Percentiles rank a stretch among this genome's conserved stretches.
Evolutionary conservation across 202 grass and related monocot genomes (phyloP).

Genomic region (Bolboschoenoplectus hybrid): DNA sequence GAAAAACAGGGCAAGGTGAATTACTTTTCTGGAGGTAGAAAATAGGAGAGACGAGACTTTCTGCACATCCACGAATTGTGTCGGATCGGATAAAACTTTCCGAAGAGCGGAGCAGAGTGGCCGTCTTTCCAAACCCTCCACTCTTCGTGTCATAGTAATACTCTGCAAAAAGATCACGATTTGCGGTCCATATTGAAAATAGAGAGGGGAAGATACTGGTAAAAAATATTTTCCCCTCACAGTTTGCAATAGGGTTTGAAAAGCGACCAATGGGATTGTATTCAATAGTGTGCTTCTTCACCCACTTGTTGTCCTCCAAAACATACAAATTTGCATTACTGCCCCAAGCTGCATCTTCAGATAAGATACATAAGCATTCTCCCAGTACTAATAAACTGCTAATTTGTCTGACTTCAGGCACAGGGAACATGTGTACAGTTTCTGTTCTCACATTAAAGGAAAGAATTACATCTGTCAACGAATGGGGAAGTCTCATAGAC

Average conservation of each 20-base stretch:
- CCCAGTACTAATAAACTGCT: background rate
- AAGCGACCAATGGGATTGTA: background rate
- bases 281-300: background rate
- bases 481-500: background rate
- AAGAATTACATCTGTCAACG: background rate
- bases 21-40: background rate
- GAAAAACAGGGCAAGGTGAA: background rate
- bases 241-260: background rate
- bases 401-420: background rate
- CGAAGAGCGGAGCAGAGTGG: background rate
- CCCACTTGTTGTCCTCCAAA: background rate
- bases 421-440: background rate
- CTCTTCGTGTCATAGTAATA: background rate
- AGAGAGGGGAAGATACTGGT: background rate
- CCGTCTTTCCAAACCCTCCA: background rate
- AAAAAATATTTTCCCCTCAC: background rate
- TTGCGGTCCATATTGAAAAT: background rate
- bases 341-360: background rate
- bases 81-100: background rate
- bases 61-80: background rate
- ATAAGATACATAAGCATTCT: background rate
- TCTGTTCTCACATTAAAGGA: background rate
- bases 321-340: background rate
- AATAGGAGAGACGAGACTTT: constrained; percentile 22
- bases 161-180: background rate